phyloP scores from a whole-genome alignment of 2,329 filamentous ascomycete species.

The Fusarium sp. region DNA sequence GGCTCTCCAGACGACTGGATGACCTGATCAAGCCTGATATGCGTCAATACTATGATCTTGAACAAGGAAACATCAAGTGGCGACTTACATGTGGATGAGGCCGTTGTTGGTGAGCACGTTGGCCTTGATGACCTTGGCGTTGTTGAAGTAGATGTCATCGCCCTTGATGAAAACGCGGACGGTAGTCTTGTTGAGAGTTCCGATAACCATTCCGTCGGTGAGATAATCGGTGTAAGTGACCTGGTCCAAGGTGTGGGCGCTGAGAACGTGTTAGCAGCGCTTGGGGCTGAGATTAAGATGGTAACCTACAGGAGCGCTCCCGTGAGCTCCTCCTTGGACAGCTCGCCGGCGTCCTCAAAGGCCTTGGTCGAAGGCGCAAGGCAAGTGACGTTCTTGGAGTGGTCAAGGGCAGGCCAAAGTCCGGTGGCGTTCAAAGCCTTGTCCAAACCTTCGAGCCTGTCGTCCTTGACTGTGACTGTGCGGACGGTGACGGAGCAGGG shows the following conservation, averaged over 20 bases:
- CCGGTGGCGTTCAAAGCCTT: conserved; percentile 23
- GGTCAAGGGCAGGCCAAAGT: conserved; percentile 29
- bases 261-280: background rate
- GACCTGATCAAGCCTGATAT: background rate
- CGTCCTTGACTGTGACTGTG: conserved; percentile 3
- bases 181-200: conserved; percentile 28
- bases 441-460: conserved; percentile 22
- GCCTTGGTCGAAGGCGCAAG: conserved; percentile 34
- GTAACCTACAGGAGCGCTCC: conserved; percentile 24
- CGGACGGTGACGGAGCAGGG: conserved; percentile 31
- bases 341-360: conserved; percentile 30
- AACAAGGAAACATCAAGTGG: no score
- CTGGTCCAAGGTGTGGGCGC: conserved; percentile 30
- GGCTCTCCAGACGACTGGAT: conserved; percentile 4
- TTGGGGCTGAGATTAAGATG: accelerated
- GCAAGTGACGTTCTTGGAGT: conserved; percentile 35
- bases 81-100: conserved; percentile 37
- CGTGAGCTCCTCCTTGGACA: conserved; percentile 17
- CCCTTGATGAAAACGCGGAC: conserved; percentile 26
- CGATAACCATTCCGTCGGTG: conserved; percentile 25
- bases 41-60: no score
- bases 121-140: conserved; percentile 37
- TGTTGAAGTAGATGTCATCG: conserved; percentile 38
- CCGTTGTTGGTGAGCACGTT: conserved; percentile 40
- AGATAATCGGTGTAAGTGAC: conserved; percentile 36